Evolutionary conservation across 1,139 yeast species (phyloP).

Genomic region (Candida tunisiensis): DNA sequence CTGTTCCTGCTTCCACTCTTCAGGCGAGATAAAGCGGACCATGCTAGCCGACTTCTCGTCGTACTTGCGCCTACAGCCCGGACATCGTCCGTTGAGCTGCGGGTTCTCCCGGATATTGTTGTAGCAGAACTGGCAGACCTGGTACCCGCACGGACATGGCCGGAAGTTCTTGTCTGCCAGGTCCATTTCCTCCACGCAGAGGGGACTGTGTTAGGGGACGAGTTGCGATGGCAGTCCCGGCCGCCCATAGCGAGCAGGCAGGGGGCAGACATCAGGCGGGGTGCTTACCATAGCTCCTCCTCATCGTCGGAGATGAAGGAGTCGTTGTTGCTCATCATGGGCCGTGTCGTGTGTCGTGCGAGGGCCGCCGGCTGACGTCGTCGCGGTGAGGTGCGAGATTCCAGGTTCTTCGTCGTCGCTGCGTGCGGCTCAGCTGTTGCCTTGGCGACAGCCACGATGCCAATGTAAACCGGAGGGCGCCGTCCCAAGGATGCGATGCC

Average conservation of each 20-base stretch:
- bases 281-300: constrained; percentile 58
- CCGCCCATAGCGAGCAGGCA: background rate
- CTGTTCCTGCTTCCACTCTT: constrained; percentile 63
- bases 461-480: too few relatives aligned
- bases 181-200: constrained; percentile 96
- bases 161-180: constrained; percentile 89
- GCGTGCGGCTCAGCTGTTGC: too few relatives aligned
- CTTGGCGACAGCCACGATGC: too few relatives aligned
- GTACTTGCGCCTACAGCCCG: constrained; percentile 90
- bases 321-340: too few relatives aligned
- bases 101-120: constrained; percentile 93
- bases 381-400: too few relatives aligned
- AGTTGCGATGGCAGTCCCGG: constrained; percentile 1
- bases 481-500: too few relatives aligned
- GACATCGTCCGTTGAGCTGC: constrained; percentile 89
- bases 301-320: constrained; percentile 62
- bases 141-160: constrained; percentile 99
- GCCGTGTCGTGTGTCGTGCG: too few relatives aligned
- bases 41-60: constrained; percentile 83
- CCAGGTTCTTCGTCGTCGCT: too few relatives aligned
- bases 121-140: constrained; percentile 95
- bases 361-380: too few relatives aligned
- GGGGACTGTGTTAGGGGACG: constrained; percentile 32
- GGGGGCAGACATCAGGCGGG: background rate
- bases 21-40: constrained; percentile 67